Conservation (phyloP, 345 rosid genomes). For the Aegle marmelos region DNA sequence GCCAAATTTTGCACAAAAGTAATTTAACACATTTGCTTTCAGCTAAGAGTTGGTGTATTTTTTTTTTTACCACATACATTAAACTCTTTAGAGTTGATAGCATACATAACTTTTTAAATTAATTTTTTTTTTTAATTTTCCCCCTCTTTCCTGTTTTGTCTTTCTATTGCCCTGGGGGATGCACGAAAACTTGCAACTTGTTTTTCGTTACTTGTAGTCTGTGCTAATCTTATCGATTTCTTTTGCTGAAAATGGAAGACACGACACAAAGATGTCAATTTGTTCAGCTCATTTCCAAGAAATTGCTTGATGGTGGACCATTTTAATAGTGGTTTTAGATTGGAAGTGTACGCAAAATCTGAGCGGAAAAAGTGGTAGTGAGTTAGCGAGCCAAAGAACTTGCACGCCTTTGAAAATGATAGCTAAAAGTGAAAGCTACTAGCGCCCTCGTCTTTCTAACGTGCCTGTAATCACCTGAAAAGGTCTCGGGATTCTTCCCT, state of each 20-base stretch:
- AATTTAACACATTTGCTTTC: not conserved
- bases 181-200: not conserved
- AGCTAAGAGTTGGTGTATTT: conserved; percentile 1
- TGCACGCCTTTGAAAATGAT: not conserved
- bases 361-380: too few relatives aligned
- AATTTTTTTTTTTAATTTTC: too few relatives aligned
- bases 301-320: not conserved
- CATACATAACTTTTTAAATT: not conserved
- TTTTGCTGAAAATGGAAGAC: not conserved
- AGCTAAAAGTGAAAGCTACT: not conserved
- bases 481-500: too few relatives aligned
- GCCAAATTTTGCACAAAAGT: conserved; percentile 46
- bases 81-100: not conserved
- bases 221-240: too few relatives aligned
- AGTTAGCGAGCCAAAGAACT: not conserved
- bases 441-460: too few relatives aligned
- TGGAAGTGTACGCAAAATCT: not conserved
- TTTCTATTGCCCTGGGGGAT: not conserved
- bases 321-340: not conserved
- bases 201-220: too few relatives aligned
- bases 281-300: not conserved
- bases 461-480: too few relatives aligned
- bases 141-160: too few relatives aligned
- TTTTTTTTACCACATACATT: not conserved
- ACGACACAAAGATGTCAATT: not conserved